phyloP scores from a whole-genome alignment of 2,329 filamentous ascomycete genomes.

The Lachnellula arida region DNA sequence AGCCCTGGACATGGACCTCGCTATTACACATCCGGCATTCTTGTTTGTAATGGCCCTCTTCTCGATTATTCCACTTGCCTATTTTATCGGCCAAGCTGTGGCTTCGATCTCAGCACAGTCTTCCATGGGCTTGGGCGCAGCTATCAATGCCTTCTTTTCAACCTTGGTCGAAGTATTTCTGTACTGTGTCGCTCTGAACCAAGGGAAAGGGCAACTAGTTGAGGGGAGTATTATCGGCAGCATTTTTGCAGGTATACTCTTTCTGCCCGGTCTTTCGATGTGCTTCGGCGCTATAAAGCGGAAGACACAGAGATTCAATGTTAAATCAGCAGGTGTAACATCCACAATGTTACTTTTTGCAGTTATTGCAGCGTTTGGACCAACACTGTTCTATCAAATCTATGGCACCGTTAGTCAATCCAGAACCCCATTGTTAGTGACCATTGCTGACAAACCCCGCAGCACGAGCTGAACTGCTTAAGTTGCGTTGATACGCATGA shows the following conservation, averaged over 20 bases:
- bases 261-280: conserved; percentile 94
- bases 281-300: conserved; percentile 97
- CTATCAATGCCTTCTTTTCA: conserved; percentile 97
- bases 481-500: conserved; percentile 49
- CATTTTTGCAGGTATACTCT: conserved; percentile 93
- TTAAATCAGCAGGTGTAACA: conserved; percentile 90
- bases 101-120: conserved; percentile 98
- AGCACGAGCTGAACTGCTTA: conserved; percentile 88
- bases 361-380: conserved; percentile 89
- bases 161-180: conserved; percentile 97
- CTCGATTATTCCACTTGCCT: conserved; percentile 93
- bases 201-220: conserved; percentile 89
- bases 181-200: conserved; percentile 87
- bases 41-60: conserved; percentile 79
- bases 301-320: conserved; percentile 98
- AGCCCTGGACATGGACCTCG: conserved; percentile 59
- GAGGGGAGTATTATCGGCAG: conserved; percentile 97
- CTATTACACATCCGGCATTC: conserved; percentile 77
- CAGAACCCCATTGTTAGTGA: neutral
- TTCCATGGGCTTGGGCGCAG: conserved; percentile 95
- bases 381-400: conserved; percentile 96
- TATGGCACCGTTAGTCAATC: conserved; percentile 70
- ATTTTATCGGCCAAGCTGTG: conserved; percentile 97
- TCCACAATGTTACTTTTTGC: conserved; percentile 98
- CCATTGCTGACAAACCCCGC: conserved; percentile 33